Base-by-base conservation (phyloP, 2,329 filamentous ascomycete species). In the Albifimbria verrucaria region DNA sequence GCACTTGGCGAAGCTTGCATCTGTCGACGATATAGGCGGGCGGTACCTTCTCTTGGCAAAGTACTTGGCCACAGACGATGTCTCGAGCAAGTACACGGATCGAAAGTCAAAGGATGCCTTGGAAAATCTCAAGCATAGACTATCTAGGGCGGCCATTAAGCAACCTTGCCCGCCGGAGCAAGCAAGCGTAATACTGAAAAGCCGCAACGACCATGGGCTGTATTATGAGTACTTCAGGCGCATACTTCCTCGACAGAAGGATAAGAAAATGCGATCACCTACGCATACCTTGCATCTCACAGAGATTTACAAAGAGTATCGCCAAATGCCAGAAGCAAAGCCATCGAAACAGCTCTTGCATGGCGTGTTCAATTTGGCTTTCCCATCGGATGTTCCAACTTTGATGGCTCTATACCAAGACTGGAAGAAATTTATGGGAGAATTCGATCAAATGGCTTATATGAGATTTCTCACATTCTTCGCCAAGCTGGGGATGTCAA, bases 401-500 rank as follows among this genome's bases (percentile, higher is more conserved):
- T 65, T 82, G 48, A 73, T 80, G 50, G 64, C 72, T 45, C 60
- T 83, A 2, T 74, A 76, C 57, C 62, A 70, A 10, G 81, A 84
- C 57, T 83, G 77, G 76, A 66, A 75, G 51, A 65, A 55, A 23
- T 66, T 69, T 24, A 69, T 74, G 51, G 69, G 66, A 2, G 65
- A 59, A 2, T 67, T 81, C 28, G 72, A 75, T 42, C 62, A 66
- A 51, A 72, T 72, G 64, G 77, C 71, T 0, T 83, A 74, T 54
- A 72, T 76, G 53, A 77, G 71, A 57, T 80, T 72, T 54, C 66
- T 83, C 50, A 70, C 68, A 3, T 77, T 80, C 42, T 77, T 82
- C 56, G 77, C 79, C 15, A 55, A 62, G 7, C 65, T 67, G 4
- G 80, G 80, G 75, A 83, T 58, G 67, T 76, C n/a, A 63, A 65